These are phyloP conservation scores for Elasticomyces elasticus DNA, from an alignment of 495 filamentous ascomycete genomes.

Conservation along the genomic window DNA sequence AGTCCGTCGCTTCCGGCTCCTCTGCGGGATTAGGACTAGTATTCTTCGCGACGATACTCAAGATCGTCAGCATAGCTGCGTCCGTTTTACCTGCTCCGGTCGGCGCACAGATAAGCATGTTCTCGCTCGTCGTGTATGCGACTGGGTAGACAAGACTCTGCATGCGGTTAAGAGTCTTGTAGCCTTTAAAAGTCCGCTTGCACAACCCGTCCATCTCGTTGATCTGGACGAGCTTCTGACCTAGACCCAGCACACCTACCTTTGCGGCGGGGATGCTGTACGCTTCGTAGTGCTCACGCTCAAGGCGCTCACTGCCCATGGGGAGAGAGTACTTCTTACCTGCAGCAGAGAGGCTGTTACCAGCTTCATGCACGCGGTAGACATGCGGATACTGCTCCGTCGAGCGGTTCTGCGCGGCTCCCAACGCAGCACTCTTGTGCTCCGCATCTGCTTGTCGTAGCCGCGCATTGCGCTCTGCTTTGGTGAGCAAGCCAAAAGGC, in stretches of 20 bases:
- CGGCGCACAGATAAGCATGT: conserved; percentile 97
- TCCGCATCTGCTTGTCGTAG: conserved; percentile 63
- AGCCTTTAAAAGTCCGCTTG: conserved; percentile 82
- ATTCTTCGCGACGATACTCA: conserved; percentile 82
- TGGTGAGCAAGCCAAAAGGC: conserved; percentile 44
- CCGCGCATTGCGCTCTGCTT: conserved; percentile 64
- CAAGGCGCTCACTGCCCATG: conserved; percentile 24
- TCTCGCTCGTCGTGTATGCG: conserved; percentile 90
- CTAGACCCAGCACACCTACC: conserved; percentile 59
- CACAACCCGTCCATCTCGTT: conserved; percentile 81
- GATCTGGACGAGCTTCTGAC: conserved; percentile 67
- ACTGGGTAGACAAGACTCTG: conserved; percentile 94
- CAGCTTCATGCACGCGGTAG: conserved; percentile 68
- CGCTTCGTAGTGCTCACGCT: conserved; percentile 65
- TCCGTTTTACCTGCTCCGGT: conserved; percentile 99
- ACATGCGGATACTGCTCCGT: conserved; percentile 80
- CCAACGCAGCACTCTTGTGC: conserved; percentile 68
- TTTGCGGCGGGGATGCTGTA: conserved; percentile 72
- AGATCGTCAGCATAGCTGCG: conserved; percentile 89
- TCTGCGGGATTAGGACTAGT: conserved; percentile 66
- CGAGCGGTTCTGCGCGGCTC: conserved; percentile 49
- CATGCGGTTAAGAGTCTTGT: conserved; percentile 92
- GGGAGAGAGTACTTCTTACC: conserved; percentile 62
- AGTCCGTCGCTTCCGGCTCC: conserved; percentile 61
- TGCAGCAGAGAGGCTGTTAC: conserved; percentile 66